A percentile compares a stretch with the other conserved stretches of the same genome.
Evolutionary conservation across 805 yeast species (phyloP).

Genomic region (Kurtzmaniella cleridarum): DNA sequence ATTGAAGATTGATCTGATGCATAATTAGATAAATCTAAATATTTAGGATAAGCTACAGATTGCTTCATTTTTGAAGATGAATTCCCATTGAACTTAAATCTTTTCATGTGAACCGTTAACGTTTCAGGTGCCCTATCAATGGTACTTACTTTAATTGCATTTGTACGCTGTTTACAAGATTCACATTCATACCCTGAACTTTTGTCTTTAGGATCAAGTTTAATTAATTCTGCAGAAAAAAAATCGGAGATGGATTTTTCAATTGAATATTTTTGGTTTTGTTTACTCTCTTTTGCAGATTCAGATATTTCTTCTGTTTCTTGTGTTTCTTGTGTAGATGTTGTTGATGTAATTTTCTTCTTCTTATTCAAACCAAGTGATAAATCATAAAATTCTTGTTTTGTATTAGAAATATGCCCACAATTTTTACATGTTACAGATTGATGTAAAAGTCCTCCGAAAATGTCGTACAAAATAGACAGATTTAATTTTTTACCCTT

Average conservation of each 20-base stretch:
- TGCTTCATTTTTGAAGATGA: slow-evolving; percentile 83
- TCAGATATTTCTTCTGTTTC: slow-evolving; percentile 1
- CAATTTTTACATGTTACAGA: slow-evolving; percentile 79
- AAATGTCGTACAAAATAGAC: slow-evolving; percentile 84
- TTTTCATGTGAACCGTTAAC: slow-evolving; percentile 76
- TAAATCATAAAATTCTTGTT: slow-evolving; percentile 90
- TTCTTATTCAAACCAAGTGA: slow-evolving; percentile 67
- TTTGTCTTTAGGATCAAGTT: slow-evolving; percentile 59
- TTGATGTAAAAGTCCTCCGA: slow-evolving; percentile 87
- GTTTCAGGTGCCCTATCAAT: slow-evolving; percentile 86
- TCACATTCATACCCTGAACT: slow-evolving; percentile 81
- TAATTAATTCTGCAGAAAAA: slow-evolving; percentile 76
- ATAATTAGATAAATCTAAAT: slow-evolving; percentile 66
- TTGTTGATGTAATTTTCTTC: slow-evolving; percentile 10
- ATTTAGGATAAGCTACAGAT: slow-evolving; percentile 74
- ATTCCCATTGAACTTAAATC: slow-evolving; percentile 83
- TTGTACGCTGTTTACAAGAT: slow-evolving; percentile 69
- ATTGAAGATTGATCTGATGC: slow-evolving; percentile 29
- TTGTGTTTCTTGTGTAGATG: neutral
- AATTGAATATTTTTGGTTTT: slow-evolving; percentile 46
- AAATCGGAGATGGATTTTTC: slow-evolving; percentile 74
- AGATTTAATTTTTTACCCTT: slow-evolving; percentile 77
- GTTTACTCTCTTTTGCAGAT: neutral
- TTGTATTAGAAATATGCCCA: slow-evolving; percentile 76
- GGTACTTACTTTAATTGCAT: slow-evolving; percentile 69